Conservation (phyloP, 2,329 filamentous ascomycete genomes). For the Nannizziopsis barbatae region DNA sequence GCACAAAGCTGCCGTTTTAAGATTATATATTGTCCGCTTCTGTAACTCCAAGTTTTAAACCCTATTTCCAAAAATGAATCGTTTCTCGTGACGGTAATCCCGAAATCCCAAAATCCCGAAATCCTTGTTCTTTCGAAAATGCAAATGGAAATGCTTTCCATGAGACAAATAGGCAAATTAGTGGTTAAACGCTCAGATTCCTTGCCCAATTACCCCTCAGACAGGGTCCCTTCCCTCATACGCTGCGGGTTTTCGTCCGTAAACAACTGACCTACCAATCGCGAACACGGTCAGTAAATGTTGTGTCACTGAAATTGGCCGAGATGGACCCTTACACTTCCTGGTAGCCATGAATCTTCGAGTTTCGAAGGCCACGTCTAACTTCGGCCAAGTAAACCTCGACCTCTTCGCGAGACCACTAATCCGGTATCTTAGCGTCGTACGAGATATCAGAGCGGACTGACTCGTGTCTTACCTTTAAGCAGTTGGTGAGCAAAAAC, state of each 20-base stretch:
- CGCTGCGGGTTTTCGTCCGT: conserved; percentile 2
- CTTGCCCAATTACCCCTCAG: neutral
- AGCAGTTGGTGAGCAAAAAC: conserved; percentile 14
- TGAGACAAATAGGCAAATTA: neutral
- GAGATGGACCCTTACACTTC: neutral
- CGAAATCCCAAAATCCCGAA: too few species aligned
- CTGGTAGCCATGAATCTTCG: conserved; percentile 18
- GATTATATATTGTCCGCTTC: too few species aligned
- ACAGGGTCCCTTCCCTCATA: neutral
- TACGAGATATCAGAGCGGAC: conserved; percentile 14
- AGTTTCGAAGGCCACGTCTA: conserved; percentile 19
- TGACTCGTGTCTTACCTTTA: conserved; percentile 3
- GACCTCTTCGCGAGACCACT: conserved; percentile 21
- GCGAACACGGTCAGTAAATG: neutral
- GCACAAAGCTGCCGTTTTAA: too few species aligned
- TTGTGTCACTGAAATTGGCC: neutral
- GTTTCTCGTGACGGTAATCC: too few species aligned
- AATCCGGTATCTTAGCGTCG: conserved; percentile 10
- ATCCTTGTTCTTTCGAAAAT: too few species aligned
- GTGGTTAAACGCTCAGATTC: neutral
- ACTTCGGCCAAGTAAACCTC: conserved; percentile 21
- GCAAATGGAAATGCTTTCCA: neutral
- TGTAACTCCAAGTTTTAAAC: too few species aligned
- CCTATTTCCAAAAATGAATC: too few species aligned
- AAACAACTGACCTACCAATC: conserved; percentile 3